Base-by-base conservation (phyloP, 495 filamentous ascomycete species). In the Penicillium steckii region DNA sequence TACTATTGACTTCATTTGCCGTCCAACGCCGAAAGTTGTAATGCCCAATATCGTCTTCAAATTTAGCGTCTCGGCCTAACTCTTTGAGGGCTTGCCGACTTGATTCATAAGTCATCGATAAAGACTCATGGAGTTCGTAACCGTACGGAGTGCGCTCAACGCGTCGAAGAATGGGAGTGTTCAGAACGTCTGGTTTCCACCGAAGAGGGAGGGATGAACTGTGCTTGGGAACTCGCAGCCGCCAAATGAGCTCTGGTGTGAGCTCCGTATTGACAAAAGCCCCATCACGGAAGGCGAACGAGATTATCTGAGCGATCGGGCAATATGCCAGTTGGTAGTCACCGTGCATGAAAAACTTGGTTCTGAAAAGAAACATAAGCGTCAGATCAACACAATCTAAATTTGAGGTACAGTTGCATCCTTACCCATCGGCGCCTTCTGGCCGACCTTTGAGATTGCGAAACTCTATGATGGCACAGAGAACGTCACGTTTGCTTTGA, bases 1-100 rank as follows among this genome's bases (percentile, higher is more conserved):
- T 55, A 68, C 55, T 43, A 52, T 70, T 68, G n/a, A 63, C 62
- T 60, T 68, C 41, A 58, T 70, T 70, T 62, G 48, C 57, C 19
- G 60, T 46, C 67, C 52, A 68, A 32, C 57, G 44, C 25, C 62
- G 58, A 46, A 49, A 70, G 43, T 66, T 66, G 35, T 68, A 68
- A 62, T 70, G 37, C n/a, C 60, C 44, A 46, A 70, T 62, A 56
- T 68, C 46, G 41, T 70, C 53, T 48, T 68, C 46, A 43, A 70
- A 70, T 64, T 44, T 26, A 54, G 60, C 24, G 50, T 60, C 60
- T 44, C 47, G 38, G 26, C 60, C 56, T 29, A 60, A 48, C 48
- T 59, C 52, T 44, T 52, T 38, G 8, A 62, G 50, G 4, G 52
- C 55, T 7, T 41, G 30, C 18, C 50, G 46, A 55, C 50, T 55